Conservation (phyloP, 257 asterid species). For the Fraxinus pennsylvanica region DNA sequence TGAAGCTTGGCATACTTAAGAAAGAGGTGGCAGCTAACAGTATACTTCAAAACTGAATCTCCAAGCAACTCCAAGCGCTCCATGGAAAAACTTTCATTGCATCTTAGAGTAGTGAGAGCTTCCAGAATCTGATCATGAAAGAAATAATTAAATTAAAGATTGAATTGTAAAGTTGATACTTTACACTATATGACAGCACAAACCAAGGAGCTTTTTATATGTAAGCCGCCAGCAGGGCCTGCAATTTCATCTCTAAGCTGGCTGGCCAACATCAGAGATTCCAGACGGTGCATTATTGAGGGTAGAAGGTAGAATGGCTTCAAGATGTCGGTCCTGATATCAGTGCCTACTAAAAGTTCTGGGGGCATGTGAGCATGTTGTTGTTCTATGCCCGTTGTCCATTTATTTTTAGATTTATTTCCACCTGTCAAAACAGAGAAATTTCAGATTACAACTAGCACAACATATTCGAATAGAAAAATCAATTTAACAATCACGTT, state of each 20-base stretch:
- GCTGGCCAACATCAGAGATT: constrained; percentile 89
- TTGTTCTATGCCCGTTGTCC: constrained; percentile 27
- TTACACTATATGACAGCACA: constrained; percentile 22
- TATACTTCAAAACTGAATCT: constrained; percentile 83
- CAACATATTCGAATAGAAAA: constrained; percentile 7
- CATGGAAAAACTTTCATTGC: constrained; percentile 86
- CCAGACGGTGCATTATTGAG: constrained; percentile 84
- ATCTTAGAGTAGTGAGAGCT: constrained; percentile 81
- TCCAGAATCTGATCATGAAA: constrained; percentile 67
- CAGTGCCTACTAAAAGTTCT: constrained; percentile 70
- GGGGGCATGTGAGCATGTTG: constrained; percentile 80
- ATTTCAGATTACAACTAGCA: constrained; percentile 14
- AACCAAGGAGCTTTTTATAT: constrained; percentile 75
- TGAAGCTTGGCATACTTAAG: constrained; percentile 69
- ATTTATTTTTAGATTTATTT: constrained; percentile 33
- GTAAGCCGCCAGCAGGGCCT: constrained; percentile 38
- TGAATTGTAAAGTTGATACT: not conserved
- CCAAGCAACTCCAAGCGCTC: constrained; percentile 95
- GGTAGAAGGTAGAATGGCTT: constrained; percentile 89
- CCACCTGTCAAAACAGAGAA: constrained; percentile 36
- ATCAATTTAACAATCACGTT: not conserved
- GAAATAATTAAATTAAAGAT: constrained; percentile 21
- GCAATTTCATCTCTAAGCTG: constrained; percentile 78
- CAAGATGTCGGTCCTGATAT: constrained; percentile 56
- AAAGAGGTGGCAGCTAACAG: constrained; percentile 73